These are phyloP conservation scores for Ophiocordyceps camponoti-rufipedis DNA, from an alignment of 2,329 filamentous ascomycete species.

Conservation along the genomic window DNA sequence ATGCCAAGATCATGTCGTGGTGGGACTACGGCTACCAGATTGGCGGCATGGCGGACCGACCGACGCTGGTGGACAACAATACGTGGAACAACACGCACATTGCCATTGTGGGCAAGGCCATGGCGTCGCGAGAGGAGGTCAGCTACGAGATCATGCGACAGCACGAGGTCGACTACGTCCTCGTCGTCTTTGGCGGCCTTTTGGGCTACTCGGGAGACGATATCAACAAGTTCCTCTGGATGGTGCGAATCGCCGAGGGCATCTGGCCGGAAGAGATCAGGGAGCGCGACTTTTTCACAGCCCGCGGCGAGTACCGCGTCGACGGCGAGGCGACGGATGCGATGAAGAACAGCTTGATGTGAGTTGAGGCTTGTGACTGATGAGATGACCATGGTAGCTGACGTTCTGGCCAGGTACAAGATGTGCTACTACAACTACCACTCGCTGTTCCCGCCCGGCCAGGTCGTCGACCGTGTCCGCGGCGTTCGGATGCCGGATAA, in stretches of 20 bases:
- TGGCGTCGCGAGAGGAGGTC: conserved; percentile 94
- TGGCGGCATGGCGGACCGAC: conserved; percentile 95
- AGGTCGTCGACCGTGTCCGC: conserved; percentile 81
- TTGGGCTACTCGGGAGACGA: conserved; percentile 96
- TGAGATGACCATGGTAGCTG: conserved; percentile 4
- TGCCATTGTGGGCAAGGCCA: conserved; percentile 95
- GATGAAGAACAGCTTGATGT: conserved; percentile 99
- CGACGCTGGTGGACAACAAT: conserved; percentile 97
- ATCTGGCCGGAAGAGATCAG: conserved; percentile 99
- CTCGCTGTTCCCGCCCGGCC: conserved; percentile 74
- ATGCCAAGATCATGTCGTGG: conserved; percentile 99
- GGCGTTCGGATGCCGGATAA: conserved; percentile 63
- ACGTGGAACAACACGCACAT: conserved; percentile 99
- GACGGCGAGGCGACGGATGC: conserved; percentile 85
- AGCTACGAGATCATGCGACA: conserved; percentile 97
- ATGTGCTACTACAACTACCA: conserved; percentile 99
- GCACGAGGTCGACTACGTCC: conserved; percentile 97
- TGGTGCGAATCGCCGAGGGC: conserved; percentile 96
- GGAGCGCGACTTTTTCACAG: conserved; percentile 90
- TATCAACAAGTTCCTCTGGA: conserved; percentile 99
- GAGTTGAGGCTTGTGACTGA: conserved; percentile 23
- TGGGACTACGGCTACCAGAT: conserved; percentile 99
- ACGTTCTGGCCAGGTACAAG: conserved; percentile 61
- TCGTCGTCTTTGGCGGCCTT: conserved; percentile 90
- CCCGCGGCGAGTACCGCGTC: conserved; percentile 84